Conservation (phyloP, 2,329 filamentous ascomycete genomes). For the Ophiostoma pallidulum region DNA sequence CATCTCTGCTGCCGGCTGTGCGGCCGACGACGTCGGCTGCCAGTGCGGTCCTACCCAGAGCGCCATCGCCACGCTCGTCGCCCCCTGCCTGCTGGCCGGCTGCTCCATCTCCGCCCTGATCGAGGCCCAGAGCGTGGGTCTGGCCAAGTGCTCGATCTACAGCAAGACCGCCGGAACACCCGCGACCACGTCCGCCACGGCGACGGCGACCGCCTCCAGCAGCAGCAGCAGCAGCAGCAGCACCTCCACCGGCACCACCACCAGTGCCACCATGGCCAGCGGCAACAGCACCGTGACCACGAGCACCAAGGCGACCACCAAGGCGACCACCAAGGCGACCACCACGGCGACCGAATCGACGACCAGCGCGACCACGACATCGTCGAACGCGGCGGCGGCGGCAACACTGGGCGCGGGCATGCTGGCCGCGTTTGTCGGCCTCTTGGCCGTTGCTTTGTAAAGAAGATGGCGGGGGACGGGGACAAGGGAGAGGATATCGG, state of each 20-base stretch:
- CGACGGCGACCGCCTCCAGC: conserved; percentile 6
- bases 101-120: conserved; percentile 23
- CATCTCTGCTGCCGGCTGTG: conserved; percentile 38
- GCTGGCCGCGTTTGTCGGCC: conserved; percentile 5
- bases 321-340: not conserved
- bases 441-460: conserved; percentile 10
- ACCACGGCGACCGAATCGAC: not conserved
- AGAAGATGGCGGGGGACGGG: no score
- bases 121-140: conserved; percentile 24
- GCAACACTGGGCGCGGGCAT: conserved; percentile 6
- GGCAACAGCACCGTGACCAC: conserved; percentile 13
- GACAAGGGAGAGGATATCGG: no score
- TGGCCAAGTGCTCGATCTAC: conserved; percentile 24
- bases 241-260: conserved; percentile 2
- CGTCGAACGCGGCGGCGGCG: not conserved
- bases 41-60: conserved; percentile 35
- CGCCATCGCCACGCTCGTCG: conserved; percentile 23
- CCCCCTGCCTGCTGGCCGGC: conserved; percentile 24
- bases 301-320: conserved; percentile 3
- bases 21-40: conserved; percentile 37
- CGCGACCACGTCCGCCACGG: conserved; percentile 2
- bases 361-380: not conserved
- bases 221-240: conserved; percentile 3
- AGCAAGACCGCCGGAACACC: conserved; percentile 16
- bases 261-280: not conserved